These are phyloP conservation scores for Carex parvula DNA, from an alignment of 176 grass and related monocot genomes.

Conservation along the genomic window DNA sequence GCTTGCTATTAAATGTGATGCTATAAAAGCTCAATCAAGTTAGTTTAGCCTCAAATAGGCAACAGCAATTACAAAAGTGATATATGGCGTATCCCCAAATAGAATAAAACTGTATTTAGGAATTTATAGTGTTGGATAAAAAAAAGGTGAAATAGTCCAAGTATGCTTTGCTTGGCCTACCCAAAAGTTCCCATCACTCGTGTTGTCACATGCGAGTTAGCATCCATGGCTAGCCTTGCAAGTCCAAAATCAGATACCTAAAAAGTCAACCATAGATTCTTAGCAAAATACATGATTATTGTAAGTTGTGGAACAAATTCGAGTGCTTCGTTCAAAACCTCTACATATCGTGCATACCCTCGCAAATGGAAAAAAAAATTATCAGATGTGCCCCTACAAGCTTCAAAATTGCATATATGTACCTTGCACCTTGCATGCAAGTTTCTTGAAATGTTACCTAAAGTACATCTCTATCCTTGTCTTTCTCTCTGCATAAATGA, in stretches of 20 bases:
- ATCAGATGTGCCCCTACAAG: background rate
- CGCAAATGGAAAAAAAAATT: background rate
- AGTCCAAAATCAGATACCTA: slow-evolving; percentile 99
- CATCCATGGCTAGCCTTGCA: slow-evolving; percentile 83
- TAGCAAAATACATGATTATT: slow-evolving; percentile 11
- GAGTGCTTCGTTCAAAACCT: background rate
- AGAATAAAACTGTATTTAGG: background rate
- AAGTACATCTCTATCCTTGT: background rate
- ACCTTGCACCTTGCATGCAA: background rate
- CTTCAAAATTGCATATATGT: slow-evolving; percentile 1
- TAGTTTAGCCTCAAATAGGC: background rate
- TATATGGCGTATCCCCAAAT: background rate
- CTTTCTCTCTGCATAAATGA: background rate
- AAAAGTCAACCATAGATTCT: background rate
- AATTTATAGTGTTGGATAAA: background rate
- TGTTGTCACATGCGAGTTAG: slow-evolving; percentile 84
- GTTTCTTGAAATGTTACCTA: slow-evolving; percentile 4
- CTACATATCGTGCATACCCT: background rate
- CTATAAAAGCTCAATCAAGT: background rate
- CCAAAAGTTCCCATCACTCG: slow-evolving; percentile 99
- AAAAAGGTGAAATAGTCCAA: background rate
- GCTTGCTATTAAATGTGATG: background rate
- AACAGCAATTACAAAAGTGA: background rate
- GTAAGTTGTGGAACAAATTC: slow-evolving; percentile 1
- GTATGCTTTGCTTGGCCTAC: slow-evolving; percentile 37